Evolutionary conservation across 106 monocot genomes (phyloP).

Genomic region (Phalaenopsis aphrodite): DNA sequence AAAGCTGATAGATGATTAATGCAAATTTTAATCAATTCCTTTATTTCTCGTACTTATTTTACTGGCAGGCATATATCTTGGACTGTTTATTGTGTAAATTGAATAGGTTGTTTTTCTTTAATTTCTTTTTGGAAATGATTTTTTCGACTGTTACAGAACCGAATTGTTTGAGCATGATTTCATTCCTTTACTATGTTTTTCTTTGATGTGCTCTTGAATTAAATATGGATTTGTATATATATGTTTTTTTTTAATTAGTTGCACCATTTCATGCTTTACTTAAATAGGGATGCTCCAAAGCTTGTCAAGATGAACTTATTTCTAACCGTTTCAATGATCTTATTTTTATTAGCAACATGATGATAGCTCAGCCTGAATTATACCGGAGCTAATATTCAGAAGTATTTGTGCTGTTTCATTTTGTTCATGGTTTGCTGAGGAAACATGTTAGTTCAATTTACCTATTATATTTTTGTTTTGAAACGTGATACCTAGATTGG

Average conservation of each 20-base stretch:
- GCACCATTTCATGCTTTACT: too few species aligned
- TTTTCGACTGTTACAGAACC: too few species aligned
- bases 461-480: background rate
- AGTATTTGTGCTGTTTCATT: background rate
- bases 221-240: too few species aligned
- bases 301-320: background rate
- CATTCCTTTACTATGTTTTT: too few species aligned
- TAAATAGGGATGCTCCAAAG: background rate
- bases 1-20: background rate
- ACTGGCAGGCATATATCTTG: background rate
- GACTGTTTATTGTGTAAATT: background rate
- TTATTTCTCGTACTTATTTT: background rate
- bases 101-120: background rate
- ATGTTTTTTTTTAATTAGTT: too few species aligned
- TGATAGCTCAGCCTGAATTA: background rate
- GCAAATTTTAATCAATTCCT: background rate
- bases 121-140: too few species aligned
- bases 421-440: background rate
- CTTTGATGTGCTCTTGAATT: too few species aligned
- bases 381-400: background rate
- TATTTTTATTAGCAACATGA: background rate
- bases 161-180: too few species aligned
- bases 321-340: background rate
- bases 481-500: background rate
- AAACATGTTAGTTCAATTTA: background rate